Base-by-base conservation (phyloP, 2,329 filamentous ascomycete genomes). In the Aspergillus aculeatinus region DNA sequence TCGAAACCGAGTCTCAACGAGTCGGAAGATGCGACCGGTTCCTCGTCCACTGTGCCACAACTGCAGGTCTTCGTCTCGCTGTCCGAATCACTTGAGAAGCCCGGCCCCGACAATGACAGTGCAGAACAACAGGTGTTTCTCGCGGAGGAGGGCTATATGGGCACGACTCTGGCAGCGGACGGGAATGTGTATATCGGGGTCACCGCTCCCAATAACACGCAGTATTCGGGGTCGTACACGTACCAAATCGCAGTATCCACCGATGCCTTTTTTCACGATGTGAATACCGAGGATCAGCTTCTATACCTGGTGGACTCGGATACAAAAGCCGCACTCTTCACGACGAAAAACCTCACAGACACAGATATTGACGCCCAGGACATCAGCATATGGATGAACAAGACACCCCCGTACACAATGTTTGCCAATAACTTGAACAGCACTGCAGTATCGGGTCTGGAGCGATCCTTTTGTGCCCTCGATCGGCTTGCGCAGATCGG, bases 281-380 rank as follows among this genome's bases (percentile, higher is more conserved):
- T 86, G 65, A 76, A 82, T 63, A 73, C 79, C 12, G 69, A 74
- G 1, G 72, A 80, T 21, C 79, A 85, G 0, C 84, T 88, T 64
- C 80, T 97, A 7, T 85, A 87, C 67, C 89, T 93, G 77, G 86
- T 97, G 55, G 95, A 98, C 70, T 92, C 91, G 25, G 95, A 98
- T 74, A 88, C 86, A 48, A 84, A 83, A 31, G 88, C 91, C 2
- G 90, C 91, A 2, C 80, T 99, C 27, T 82, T 99, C 48, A 88
- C 90, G 49, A 96, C 92, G 0, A 83, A 87, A 56, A 89, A 93
- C 52, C 60, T 76, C 50, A 92, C 89, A 0, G 70, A 79, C 6
- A 74, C 79, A 6, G 68, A 78, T 4, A 68, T 79, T 0, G 78
- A 79, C 53, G 77, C 77, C 2, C 74, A 79, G 1, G 79, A 87